Evolutionary conservation across 768 basidiomycete species (phyloP).

Genomic region (Psilocybe azurescens): DNA sequence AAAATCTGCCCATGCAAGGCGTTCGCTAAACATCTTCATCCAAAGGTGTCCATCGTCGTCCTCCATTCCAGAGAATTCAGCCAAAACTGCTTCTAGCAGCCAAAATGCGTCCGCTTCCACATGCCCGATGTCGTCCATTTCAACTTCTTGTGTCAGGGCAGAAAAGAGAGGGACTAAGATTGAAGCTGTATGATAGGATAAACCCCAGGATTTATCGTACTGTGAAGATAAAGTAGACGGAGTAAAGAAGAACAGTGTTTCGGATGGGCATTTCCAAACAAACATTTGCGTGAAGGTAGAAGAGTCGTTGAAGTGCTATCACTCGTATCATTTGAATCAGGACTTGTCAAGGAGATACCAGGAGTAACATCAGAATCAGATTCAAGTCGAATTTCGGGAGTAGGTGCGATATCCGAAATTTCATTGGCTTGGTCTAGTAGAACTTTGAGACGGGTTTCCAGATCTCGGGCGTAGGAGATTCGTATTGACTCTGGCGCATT

Average conservation of each 20-base stretch:
- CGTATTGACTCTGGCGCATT: slow-evolving; percentile 49
- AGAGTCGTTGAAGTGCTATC: slow-evolving; percentile 41
- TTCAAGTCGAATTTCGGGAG: slow-evolving; percentile 44
- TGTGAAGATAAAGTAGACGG: slow-evolving; percentile 75
- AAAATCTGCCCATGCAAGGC: slow-evolving; percentile 64
- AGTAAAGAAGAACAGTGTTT: slow-evolving; percentile 67
- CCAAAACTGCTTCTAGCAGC: slow-evolving; percentile 76
- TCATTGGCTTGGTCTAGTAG: slow-evolving; percentile 42
- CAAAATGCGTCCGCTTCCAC: slow-evolving; percentile 85
- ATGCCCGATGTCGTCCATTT: slow-evolving; percentile 64
- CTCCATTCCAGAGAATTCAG: slow-evolving; percentile 76
- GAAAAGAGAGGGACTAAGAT: slow-evolving; percentile 73
- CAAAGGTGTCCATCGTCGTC: slow-evolving; percentile 65
- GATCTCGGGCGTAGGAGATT: slow-evolving; percentile 52
- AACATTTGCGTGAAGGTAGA: slow-evolving; percentile 49
- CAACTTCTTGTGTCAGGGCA: slow-evolving; percentile 63
- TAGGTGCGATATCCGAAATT: slow-evolving; percentile 40
- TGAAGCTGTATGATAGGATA: slow-evolving; percentile 71
- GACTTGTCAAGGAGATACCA: slow-evolving; percentile 40
- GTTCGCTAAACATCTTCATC: slow-evolving; percentile 66
- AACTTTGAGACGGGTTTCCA: slow-evolving; percentile 57
- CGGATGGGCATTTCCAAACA: slow-evolving; percentile 54
- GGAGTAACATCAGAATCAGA: slow-evolving; percentile 32
- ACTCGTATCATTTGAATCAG: slow-evolving; percentile 18
- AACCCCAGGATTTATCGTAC: slow-evolving; percentile 73